Base-by-base conservation (phyloP, 768 basidiomycete species). In the Agrocybe pediades region DNA sequence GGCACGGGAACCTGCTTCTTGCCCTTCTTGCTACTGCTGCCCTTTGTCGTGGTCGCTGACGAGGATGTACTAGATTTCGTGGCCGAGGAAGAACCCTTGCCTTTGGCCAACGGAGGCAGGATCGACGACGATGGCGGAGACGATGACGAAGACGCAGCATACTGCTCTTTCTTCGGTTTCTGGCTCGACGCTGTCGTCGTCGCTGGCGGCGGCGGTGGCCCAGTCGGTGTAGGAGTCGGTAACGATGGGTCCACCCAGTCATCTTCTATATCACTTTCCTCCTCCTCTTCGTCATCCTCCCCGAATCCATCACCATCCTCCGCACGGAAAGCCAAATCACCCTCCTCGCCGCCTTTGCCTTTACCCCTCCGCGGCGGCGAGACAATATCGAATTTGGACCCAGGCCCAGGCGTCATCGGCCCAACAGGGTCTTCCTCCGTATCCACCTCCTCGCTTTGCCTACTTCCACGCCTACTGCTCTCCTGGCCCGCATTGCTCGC, bases 371-470 rank as follows among this genome's bases (percentile, higher is more conserved):
- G 46, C 33, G 54, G 48, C 40, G 65, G 68, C 9, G 54, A 52
- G 30, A 60, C 40, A 13, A 78, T 62, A 24, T 71, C 73, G 56
- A 78, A 80, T 43, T 68, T 66, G 2, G 73, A 65, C 40, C 71
- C 74, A 4, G 84, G 82, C 7, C 86, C 81, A 24, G 87, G 88
- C 0, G 88, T 88, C 36, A 89, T 76, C 5, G 88, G 88, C 15
- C 82, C 86, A 2, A 86, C 77, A 0, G 83, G 80, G 47, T 89
- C 87, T 39, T 90, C 88, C 62, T 90, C 88, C 21, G 86, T 87
- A 46, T 88, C 86, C 1, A 73, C 76, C 53, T 87, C 85, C 21
- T 80, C 79, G 43, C 77, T 79, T 58, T 78, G 78, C 23, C 68
- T 66, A 41, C 72, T 71, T 64, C 36, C n/a, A n/a, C 64, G 64